These are phyloP conservation scores for Nannizzia gypsea DNA, from an alignment of 2,329 filamentous ascomycete genomes.

Conservation along the genomic window DNA sequence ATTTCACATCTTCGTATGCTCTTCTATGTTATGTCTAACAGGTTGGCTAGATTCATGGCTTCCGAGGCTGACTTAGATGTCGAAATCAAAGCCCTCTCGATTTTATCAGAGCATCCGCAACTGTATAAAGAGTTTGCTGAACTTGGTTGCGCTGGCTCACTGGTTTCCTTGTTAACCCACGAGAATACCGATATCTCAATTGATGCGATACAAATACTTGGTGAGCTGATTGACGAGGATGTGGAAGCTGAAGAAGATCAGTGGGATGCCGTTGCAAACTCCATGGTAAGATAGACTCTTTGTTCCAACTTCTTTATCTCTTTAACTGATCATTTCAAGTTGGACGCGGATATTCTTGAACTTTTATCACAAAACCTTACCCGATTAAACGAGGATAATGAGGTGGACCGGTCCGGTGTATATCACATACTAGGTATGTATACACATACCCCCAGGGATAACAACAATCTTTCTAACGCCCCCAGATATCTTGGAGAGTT, in stretches of 20 bases:
- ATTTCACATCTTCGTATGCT: background rate
- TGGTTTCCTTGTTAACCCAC: slow-evolving; percentile 76
- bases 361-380: slow-evolving; percentile 48
- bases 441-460: background rate
- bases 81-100: slow-evolving; percentile 74
- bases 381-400: slow-evolving; percentile 60
- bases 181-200: slow-evolving; percentile 97
- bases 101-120: slow-evolving; percentile 74
- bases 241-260: slow-evolving; percentile 68
- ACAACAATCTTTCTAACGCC: background rate
- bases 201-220: slow-evolving; percentile 75
- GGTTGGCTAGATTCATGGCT: slow-evolving; percentile 49
- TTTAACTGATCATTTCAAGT: slow-evolving; percentile 17
- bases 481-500: slow-evolving; percentile 62
- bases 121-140: slow-evolving; percentile 71
- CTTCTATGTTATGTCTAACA: slow-evolving; percentile 14
- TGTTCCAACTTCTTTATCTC: background rate
- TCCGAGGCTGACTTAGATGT: slow-evolving; percentile 82
- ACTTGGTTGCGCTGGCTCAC: slow-evolving; percentile 57
- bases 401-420: slow-evolving; percentile 68
- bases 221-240: slow-evolving; percentile 87
- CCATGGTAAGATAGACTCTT: slow-evolving; percentile 34
- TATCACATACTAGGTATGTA: slow-evolving; percentile 60
- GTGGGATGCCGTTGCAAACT: slow-evolving; percentile 62
- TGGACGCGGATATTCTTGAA: slow-evolving; percentile 34